phyloP scores from a whole-genome alignment of 495 filamentous ascomycete species.

The Rhizodiscina lignyota region DNA sequence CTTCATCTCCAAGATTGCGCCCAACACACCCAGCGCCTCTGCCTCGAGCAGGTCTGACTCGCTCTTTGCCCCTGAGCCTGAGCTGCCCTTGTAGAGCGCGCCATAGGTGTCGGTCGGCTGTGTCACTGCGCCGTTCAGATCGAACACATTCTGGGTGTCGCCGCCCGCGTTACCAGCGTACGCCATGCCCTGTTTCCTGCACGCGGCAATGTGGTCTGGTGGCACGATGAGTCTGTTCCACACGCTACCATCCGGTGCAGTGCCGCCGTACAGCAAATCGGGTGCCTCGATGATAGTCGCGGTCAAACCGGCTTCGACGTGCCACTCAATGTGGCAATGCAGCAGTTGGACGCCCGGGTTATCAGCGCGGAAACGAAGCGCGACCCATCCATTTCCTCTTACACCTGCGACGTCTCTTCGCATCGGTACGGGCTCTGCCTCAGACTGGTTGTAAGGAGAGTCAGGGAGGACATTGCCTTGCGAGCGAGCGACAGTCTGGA shows the following conservation, averaged over 20 bases:
- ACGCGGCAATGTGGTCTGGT: not conserved
- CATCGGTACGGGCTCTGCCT: constrained; percentile 34
- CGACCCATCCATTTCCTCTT: constrained; percentile 27
- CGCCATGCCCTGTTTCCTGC: not conserved
- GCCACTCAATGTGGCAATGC: constrained; percentile 10
- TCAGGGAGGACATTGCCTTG: too few relatives aligned
- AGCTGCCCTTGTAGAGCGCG: too few relatives aligned
- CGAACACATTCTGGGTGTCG: not conserved
- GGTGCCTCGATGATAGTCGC: constrained; percentile 8
- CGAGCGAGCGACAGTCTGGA: constrained; percentile 50
- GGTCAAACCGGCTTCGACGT: constrained; percentile 7
- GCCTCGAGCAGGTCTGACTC: too few relatives aligned
- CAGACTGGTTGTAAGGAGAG: too few relatives aligned
- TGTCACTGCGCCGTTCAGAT: not conserved
- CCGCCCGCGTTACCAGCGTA: not conserved
- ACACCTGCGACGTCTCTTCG: constrained; percentile 41
- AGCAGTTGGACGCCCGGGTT: constrained; percentile 33
- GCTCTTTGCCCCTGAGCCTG: too few relatives aligned
- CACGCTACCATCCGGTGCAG: not conserved
- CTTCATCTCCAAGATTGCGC: too few relatives aligned
- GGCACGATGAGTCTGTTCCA: not conserved
- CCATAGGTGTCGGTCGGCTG: not conserved
- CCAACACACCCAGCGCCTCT: too few relatives aligned
- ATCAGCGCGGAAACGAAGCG: constrained; percentile 29
- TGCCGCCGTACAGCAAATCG: constrained; percentile 1